Base-by-base conservation (phyloP, 2,329 filamentous ascomycete species). In the Colletotrichum sp. region DNA sequence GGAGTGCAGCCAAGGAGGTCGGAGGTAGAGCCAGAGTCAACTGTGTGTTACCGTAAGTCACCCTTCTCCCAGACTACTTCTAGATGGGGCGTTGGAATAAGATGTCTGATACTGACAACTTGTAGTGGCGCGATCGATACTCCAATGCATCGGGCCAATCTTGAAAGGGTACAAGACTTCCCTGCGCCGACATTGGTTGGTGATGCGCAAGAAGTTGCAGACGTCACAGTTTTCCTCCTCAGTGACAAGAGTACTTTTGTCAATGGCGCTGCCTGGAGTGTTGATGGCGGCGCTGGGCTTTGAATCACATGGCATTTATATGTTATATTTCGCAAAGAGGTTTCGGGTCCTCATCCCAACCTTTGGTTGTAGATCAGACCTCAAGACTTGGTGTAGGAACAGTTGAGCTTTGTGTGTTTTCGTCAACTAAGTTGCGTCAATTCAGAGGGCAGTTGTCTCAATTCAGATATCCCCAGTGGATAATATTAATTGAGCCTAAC, bases 1-100 rank as follows among this genome's bases (percentile, higher is more conserved):
- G 36, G n/a, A 75, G 68, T 28, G 63, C 68, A 4, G 72, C 72
- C 15, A 75, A 68, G 12, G 72, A 75, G 55, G 68, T 75, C 3
- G 72, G 36, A 1, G 68, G 62, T 34, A 60, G 68, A n/a, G 74
- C 70, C n/a, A 73, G 70, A 52, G 69, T 73, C 28, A 76, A 76
- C 24, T 73, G 70, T 59, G 66, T 76, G 12, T 32, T 69, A 10
- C 69, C 69, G 73, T 72, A 24, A 72, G 69, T 44, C 1, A 1
- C n/a, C 16, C 6, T 26, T 21, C 1, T 16, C 1, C 34, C 18
- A 16, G 3, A 28, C 8, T n/a, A 24, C 8, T 4, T 59, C 21
- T 59, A 0, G 39, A 49, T 1, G 18, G 9, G 5, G 39, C 6
- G 18, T n/a, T 1, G 18, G 55, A 6, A 28, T 26, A 18, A 28